A percentile compares a stretch with the other conserved stretches of the same genome.
phyloP scores from a whole-genome alignment of 179 eudicot species.

The Pouteria campechiana region DNA sequence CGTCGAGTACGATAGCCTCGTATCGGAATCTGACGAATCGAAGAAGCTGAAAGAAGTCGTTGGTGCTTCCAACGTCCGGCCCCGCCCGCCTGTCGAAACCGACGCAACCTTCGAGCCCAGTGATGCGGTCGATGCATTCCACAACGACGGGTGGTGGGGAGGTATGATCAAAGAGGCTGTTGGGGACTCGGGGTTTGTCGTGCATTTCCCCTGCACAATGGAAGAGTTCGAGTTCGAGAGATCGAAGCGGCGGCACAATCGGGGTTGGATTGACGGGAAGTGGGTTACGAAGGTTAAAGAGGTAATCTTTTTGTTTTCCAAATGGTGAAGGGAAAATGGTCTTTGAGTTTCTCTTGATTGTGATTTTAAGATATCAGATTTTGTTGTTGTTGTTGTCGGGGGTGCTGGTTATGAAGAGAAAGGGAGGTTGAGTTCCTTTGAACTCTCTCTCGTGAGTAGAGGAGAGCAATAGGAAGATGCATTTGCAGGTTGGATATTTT shows the following conservation, averaged over 20 bases:
- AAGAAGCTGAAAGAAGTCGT: slow-evolving; percentile 33
- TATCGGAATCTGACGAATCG: slow-evolving; percentile 7
- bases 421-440: no score
- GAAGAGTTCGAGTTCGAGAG: slow-evolving; percentile 39
- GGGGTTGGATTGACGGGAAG: slow-evolving; percentile 40
- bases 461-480: no score
- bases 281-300: no score
- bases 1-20: slow-evolving; percentile 41
- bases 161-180: slow-evolving; percentile 30
- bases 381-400: no score
- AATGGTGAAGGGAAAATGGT: no score
- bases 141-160: slow-evolving; percentile 73
- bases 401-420: no score
- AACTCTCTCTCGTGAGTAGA: no score
- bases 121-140: slow-evolving; percentile 64
- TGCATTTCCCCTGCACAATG: slow-evolving; percentile 38
- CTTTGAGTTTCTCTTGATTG: no score
- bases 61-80: slow-evolving; percentile 26
- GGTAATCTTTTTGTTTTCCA: no score
- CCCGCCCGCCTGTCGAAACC: slow-evolving; percentile 28
- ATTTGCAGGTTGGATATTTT: no score
- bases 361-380: no score
- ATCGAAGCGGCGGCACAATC: slow-evolving; percentile 35
- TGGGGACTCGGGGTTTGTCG: slow-evolving; percentile 18
- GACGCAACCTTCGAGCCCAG: slow-evolving; percentile 11